Evolutionary conservation across 345 rosid genomes (phyloP).

Genomic region (Combretum micranthum): DNA sequence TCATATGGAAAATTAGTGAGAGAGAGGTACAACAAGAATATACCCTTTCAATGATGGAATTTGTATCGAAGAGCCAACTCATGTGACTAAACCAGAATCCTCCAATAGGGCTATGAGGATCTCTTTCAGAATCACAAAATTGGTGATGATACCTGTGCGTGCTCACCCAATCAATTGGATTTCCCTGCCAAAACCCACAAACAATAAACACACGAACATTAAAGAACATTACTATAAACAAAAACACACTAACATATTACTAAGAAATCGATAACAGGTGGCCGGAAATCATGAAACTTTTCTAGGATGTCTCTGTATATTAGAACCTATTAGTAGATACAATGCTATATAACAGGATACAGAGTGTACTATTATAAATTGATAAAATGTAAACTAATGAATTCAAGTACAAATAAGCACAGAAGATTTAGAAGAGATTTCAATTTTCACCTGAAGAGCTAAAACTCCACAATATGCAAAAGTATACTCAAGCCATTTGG

Average conservation of each 20-base stretch:
- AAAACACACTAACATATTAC: background rate
- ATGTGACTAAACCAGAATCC: constrained; percentile 96
- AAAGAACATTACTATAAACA: background rate
- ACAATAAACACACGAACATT: background rate
- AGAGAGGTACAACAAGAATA: background rate
- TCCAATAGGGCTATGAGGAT: constrained; percentile 86
- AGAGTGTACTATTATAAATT: too few species aligned
- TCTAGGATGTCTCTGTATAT: too few species aligned
- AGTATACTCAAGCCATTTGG: constrained; percentile 79
- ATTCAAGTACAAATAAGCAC: too few species aligned
- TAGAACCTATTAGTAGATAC: too few species aligned
- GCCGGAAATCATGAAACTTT: too few species aligned
- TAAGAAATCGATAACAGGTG: background rate
- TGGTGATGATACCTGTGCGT: constrained; percentile 91
- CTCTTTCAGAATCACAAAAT: constrained; percentile 80
- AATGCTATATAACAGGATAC: too few species aligned
- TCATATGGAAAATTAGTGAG: background rate
- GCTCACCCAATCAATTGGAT: constrained; percentile 93
- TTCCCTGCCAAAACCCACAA: constrained; percentile 28
- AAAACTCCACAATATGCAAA: constrained; percentile 80
- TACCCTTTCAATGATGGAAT: constrained; percentile 52
- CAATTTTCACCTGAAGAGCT: constrained; percentile 85
- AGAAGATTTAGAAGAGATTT: too few species aligned
- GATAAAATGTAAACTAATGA: too few species aligned
- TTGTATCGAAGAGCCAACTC: constrained; percentile 75